These are phyloP conservation scores for Echeveria elegans DNA, from an alignment of 164 flowering plant species.

Conservation along the genomic window DNA sequence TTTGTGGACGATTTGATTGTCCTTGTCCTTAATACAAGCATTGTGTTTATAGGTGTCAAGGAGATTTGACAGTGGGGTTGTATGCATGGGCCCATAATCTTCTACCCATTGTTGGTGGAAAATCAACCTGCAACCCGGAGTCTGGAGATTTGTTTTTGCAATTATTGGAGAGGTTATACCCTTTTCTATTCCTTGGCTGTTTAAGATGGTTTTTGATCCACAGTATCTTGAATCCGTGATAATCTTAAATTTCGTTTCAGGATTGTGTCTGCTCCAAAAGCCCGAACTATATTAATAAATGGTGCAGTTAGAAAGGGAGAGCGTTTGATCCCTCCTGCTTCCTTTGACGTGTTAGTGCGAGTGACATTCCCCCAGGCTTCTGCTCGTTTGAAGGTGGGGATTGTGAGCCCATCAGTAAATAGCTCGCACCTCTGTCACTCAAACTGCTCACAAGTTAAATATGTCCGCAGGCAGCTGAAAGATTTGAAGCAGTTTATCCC, in stretches of 20 bases:
- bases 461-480: constrained; percentile 71
- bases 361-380: constrained; percentile 65
- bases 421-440: not conserved
- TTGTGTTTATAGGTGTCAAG: constrained; percentile 47
- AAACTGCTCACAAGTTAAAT: not conserved
- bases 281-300: constrained; percentile 57
- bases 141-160: constrained; percentile 84
- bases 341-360: constrained; percentile 51
- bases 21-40: not conserved
- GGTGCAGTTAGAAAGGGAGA: constrained; percentile 88
- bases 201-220: not conserved
- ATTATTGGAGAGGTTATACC: constrained; percentile 64
- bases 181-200: not conserved
- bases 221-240: not conserved
- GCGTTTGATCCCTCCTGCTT: constrained; percentile 72
- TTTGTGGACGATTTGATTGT: not conserved
- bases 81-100: constrained; percentile 56
- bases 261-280: constrained; percentile 69
- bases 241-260: constrained; percentile 25
- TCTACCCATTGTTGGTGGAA: constrained; percentile 58
- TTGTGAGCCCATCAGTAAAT: not conserved
- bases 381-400: constrained; percentile 64
- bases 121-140: constrained; percentile 61
- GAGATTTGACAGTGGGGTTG: constrained; percentile 73
- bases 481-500: constrained; percentile 84